Evolutionary conservation across 805 yeast species (phyloP).

Genomic region (Tetrapisispora phaffii): DNA sequence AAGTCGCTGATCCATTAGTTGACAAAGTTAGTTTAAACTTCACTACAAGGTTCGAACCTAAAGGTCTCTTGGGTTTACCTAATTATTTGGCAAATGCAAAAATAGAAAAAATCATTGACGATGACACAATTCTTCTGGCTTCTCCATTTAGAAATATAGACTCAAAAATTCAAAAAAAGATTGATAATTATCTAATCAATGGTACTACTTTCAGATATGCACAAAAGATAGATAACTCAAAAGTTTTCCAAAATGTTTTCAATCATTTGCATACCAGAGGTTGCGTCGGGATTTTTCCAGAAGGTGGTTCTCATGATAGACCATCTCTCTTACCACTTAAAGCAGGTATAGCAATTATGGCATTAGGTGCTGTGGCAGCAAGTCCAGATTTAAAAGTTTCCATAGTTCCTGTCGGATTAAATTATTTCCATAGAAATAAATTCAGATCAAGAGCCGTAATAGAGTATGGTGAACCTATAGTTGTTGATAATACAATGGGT

Average conservation of each 20-base stretch:
- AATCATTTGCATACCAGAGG: conserved; percentile 67
- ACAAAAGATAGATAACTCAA: conserved; percentile 70
- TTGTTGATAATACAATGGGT: conserved; percentile 52
- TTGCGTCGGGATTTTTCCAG: conserved; percentile 89
- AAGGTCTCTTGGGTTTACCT: conserved; percentile 69
- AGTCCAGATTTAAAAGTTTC: conserved; percentile 66
- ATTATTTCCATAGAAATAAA: conserved; percentile 88
- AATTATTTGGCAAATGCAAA: conserved; percentile 68
- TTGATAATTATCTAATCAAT: conserved; percentile 34
- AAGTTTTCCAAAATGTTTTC: conserved; percentile 74
- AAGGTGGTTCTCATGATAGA: conserved; percentile 96
- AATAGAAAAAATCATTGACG: conserved; percentile 55
- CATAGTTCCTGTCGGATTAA: conserved; percentile 92
- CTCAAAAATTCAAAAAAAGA: conserved; percentile 32
- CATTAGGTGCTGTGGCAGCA: conserved; percentile 79
- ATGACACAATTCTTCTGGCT: conserved; percentile 45
- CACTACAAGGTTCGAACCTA: conserved; percentile 46
- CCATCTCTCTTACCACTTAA: conserved; percentile 84
- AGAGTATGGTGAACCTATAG: conserved; percentile 85
- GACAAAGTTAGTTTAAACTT: conserved; percentile 32
- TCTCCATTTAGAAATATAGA: conserved; percentile 57
- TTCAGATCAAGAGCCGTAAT: conserved; percentile 89
- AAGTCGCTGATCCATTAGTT: background rate
- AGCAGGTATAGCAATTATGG: conserved; percentile 98
- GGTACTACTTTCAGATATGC: conserved; percentile 71